Percentiles rank a stretch among this genome's conserved stretches.
These are phyloP conservation scores for Chrysoporthe austroafricana DNA, from an alignment of 2,329 filamentous ascomycete genomes.

Conservation along the genomic window DNA sequence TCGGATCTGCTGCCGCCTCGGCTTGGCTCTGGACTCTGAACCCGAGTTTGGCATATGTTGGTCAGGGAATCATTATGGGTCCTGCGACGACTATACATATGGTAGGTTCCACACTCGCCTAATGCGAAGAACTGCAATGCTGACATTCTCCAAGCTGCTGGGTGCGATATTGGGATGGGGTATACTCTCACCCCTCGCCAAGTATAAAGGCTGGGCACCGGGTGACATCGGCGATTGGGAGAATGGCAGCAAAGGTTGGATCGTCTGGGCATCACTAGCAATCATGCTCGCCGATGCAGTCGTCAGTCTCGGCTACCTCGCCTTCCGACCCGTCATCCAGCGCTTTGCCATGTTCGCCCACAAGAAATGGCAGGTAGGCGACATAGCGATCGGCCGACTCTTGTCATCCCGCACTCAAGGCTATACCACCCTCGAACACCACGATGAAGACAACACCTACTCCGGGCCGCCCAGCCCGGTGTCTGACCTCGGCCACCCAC, in stretches of 20 bases:
- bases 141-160: conserved; percentile 51
- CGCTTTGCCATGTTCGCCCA: conserved; percentile 14
- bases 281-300: conserved; percentile 97
- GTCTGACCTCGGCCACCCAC: conserved; percentile 23
- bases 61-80: conserved; percentile 98
- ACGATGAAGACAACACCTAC: conserved; percentile 15
- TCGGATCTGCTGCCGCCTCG: conserved; percentile 73
- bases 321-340: conserved; percentile 64
- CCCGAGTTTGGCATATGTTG: conserved; percentile 94
- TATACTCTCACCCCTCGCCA: conserved; percentile 85
- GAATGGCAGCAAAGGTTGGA: conserved; percentile 94
- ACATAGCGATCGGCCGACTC: conserved; percentile 9
- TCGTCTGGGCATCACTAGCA: conserved; percentile 92
- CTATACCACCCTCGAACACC: conserved; percentile 32
- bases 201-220: conserved; percentile 84
- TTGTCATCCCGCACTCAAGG: conserved; percentile 27
- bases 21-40: conserved; percentile 96
- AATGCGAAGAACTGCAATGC: neutral
- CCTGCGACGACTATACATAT: conserved; percentile 94
- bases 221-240: conserved; percentile 89
- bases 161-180: conserved; percentile 92
- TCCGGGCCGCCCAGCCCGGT: conserved; percentile 28
- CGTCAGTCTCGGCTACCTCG: conserved; percentile 81
- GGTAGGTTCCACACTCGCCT: conserved; percentile 40
- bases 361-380: conserved; percentile 14